Conservation (phyloP, 2,329 filamentous ascomycete genomes). For the Parastagonospora nodorum region DNA sequence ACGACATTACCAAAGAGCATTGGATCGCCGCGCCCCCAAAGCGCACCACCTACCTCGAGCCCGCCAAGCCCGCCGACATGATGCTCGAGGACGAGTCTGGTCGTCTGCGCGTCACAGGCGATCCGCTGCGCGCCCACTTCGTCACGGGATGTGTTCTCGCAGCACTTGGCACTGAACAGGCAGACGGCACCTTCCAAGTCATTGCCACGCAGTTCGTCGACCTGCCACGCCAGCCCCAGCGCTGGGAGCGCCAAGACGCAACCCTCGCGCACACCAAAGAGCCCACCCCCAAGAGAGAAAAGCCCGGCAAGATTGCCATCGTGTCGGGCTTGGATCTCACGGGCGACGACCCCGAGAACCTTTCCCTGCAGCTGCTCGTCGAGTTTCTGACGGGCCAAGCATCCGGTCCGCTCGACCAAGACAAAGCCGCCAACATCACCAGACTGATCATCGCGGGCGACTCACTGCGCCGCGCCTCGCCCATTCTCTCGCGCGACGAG, state of each 20-base stretch:
- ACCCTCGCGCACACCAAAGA: constrained; percentile 44
- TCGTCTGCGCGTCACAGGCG: constrained; percentile 77
- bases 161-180: constrained; percentile 93
- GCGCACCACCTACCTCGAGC: constrained; percentile 74
- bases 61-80: constrained; percentile 67
- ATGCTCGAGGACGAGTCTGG: constrained; percentile 98
- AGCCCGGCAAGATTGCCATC: constrained; percentile 77
- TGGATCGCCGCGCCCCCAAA: constrained; percentile 85
- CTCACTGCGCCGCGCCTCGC: constrained; percentile 66
- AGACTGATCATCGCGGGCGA: constrained; percentile 91
- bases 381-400: constrained; percentile 90
- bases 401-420: constrained; percentile 64
- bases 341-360: constrained; percentile 72
- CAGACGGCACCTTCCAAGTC: constrained; percentile 89
- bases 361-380: constrained; percentile 76
- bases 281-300: constrained; percentile 46
- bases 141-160: constrained; percentile 94
- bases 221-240: constrained; percentile 76
- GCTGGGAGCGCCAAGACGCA: constrained; percentile 72
- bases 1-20: constrained; percentile 94
- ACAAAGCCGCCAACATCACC: constrained; percentile 69
- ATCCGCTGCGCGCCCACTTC: constrained; percentile 69
- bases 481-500: constrained; percentile 54
- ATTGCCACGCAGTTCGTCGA: constrained; percentile 89
- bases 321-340: constrained; percentile 88